Evolutionary conservation across 1,284 basidiomycete genomes (phyloP), one percentile per base, ranked within the genome.

Genomic region (Apiotrichum gamsii): DNA sequence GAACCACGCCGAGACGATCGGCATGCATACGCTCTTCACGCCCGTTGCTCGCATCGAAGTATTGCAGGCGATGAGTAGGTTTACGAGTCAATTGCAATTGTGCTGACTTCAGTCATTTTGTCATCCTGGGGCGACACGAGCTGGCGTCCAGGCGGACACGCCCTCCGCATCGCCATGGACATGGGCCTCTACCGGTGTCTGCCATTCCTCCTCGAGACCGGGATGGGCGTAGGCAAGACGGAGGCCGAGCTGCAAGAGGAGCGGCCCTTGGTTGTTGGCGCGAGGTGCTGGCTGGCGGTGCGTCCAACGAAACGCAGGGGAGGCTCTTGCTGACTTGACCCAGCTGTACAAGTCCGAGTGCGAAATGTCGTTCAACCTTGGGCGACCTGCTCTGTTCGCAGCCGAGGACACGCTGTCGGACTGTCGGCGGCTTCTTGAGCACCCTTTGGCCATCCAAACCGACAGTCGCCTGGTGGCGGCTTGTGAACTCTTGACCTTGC

Each of bases 401-500:
- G 86, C 90, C 45, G 87, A 91, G 54, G 87, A 90, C 60, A 85
- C 86, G 42, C 87, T 93, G 50, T 78, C 76, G 60, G 80, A 87
- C 46, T 84, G 84, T 44, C 81, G 85, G 25, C 72, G 82, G 25
- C 77, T 91, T 19, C 74, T 94, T 24, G 80, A 82, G 49, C 90
- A 94, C 64, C 90, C 90, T 14, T 75, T 93, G 15, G 79, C 87
- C 6, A 85, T 91, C 52, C 83, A 86, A 58, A 88, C 90, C 56
- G 90, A 95, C 62, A 88, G 86, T 80, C 83, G 90, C 37, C 80
- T 95, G 19, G 87, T 94, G 15, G 87, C 88, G 4, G 89, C 87
- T 1, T 85, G 67, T 52, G 67, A 72, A 49, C 54, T 66, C 24
- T 57, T 70, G 21, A 56, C 61, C 6, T 49, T 58, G 5, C 52